Base-by-base conservation (phyloP, 768 basidiomycete species). In the Lactarius pseudohatsudake region DNA sequence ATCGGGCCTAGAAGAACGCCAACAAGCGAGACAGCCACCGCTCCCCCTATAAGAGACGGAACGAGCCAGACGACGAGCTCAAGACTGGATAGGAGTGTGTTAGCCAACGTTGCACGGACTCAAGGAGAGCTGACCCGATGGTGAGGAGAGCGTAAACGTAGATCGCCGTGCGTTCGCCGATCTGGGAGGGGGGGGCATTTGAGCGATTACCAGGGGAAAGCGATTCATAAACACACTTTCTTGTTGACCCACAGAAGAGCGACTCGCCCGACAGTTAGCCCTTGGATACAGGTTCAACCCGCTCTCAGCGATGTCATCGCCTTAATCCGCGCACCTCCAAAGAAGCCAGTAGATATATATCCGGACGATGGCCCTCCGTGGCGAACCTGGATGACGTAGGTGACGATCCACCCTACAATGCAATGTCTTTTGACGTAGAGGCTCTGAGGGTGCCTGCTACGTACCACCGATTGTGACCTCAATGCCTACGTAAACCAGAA, bases 21-120 rank as follows among this genome's bases (percentile, higher is more conserved):
- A 47, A 86, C 76, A 43, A 89, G 74, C 2, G 85, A 77, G 57
- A 84, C 81, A 15, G 82, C 79, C 7, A 88, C 76, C 0, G 84
- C 87, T 50, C 80, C 80, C 22, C 81, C 83, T 32, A 86, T 74
- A 54, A 89, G 74, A 5, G 79, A 80, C 1, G 84, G 82, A 0
- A 83, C 82, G 4, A 83, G 75, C 87, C 88, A 89, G 11, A 88
- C 76, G 40, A 83, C 74, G 43, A 88, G 71, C 68, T 87, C 82
- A 32, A 88, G 76, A 16, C 81, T 85, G 65, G 58, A 38, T 36
- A 22, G 18, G 32, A 28, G 6, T 40, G 45, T 9, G 53, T 64
- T 41, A 61, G 43, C 32, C 32, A 13, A 32, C 3, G 32, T 32
- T 13, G 50, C 40, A 43, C n/a, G 4, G 3, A 55, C 40, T 16